phyloP scores from a whole-genome alignment of 177 flowering plant species.

The Telopea speciosissima region DNA sequence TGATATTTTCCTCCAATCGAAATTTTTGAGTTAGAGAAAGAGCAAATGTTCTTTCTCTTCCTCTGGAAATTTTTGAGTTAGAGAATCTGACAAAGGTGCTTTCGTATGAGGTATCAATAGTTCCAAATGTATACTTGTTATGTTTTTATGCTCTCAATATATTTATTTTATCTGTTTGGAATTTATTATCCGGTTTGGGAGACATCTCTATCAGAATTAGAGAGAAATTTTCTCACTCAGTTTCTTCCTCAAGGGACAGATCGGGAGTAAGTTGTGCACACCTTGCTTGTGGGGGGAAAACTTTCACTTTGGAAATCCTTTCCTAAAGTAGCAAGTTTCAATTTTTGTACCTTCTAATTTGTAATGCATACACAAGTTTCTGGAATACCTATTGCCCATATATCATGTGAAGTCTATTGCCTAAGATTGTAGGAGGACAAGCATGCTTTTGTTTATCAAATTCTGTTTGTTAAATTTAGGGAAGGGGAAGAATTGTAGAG shows the following conservation, averaged over 20 bases:
- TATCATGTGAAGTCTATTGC: not conserved
- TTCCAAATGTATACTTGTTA: not conserved
- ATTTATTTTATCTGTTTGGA: slow-evolving; percentile 10
- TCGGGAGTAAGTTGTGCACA: slow-evolving; percentile 42
- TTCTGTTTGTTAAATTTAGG: too few relatives aligned
- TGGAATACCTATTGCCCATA: not conserved
- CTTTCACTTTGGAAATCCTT: slow-evolving; percentile 80
- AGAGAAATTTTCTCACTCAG: slow-evolving; percentile 52
- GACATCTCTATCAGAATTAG: slow-evolving; percentile 53
- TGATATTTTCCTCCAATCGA: too few relatives aligned
- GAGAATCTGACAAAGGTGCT: slow-evolving; percentile 53
- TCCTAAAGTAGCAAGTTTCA: slow-evolving; percentile 53
- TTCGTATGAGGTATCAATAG: slow-evolving; percentile 56
- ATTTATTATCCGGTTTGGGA: slow-evolving; percentile 60
- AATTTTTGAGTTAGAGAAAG: too few relatives aligned
- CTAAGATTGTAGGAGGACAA: not conserved
- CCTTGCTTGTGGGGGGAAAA: slow-evolving; percentile 66
- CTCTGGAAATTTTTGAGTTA: slow-evolving; percentile 56
- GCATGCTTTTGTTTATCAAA: too few relatives aligned
- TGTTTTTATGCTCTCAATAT: not conserved
- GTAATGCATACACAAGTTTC: too few relatives aligned
- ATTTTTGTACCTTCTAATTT: not conserved
- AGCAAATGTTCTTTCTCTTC: slow-evolving; percentile 64
- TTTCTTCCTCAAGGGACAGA: slow-evolving; percentile 65
- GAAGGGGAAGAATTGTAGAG: too few relatives aligned